Evolutionary conservation across 192 early-diverging fungal genomes (phyloP).

Genomic region (Dissophora ornata): DNA sequence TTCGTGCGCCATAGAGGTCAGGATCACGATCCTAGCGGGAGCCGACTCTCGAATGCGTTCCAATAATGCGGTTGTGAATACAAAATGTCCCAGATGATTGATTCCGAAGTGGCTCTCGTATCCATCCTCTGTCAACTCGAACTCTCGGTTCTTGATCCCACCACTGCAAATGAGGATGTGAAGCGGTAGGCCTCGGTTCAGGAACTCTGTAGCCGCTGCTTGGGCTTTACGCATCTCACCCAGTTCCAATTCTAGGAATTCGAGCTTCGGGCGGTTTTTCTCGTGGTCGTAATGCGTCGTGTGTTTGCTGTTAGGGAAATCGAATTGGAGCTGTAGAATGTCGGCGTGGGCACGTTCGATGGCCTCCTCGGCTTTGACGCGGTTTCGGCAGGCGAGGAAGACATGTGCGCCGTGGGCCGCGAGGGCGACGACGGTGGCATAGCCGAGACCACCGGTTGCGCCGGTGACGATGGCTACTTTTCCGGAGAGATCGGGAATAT

Average conservation of each 20-base stretch:
- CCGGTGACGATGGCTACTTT: constrained; percentile 61
- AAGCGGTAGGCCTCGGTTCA: constrained; percentile 21
- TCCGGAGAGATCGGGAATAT: constrained; percentile 49
- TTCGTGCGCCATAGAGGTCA: constrained; percentile 37
- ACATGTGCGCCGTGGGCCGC: constrained; percentile 24
- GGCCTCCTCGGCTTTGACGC: constrained; percentile 11
- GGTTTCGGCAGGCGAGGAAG: constrained; percentile 22
- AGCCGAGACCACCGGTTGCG: constrained; percentile 30
- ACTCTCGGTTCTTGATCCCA: constrained; percentile 52
- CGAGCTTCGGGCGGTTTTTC: constrained; percentile 21
- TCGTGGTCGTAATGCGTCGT: too few relatives aligned
- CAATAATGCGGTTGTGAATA: constrained; percentile 47
- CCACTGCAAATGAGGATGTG: constrained; percentile 58
- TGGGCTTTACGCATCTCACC: constrained; percentile 34
- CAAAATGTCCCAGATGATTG: constrained; percentile 64
- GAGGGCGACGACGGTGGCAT: constrained; percentile 22
- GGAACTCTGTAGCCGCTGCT: constrained; percentile 21
- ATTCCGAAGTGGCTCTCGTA: constrained; percentile 60
- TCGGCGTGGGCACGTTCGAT: constrained; percentile 19
- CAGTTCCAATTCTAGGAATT: constrained; percentile 57
- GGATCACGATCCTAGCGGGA: constrained; percentile 28
- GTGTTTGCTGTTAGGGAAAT: too few relatives aligned
- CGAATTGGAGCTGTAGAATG: too few relatives aligned
- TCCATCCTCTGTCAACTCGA: constrained; percentile 54
- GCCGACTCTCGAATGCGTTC: constrained; percentile 5